phyloP scores from a whole-genome alignment of 2,329 filamentous ascomycete genomes.

The Diaporthe eres region DNA sequence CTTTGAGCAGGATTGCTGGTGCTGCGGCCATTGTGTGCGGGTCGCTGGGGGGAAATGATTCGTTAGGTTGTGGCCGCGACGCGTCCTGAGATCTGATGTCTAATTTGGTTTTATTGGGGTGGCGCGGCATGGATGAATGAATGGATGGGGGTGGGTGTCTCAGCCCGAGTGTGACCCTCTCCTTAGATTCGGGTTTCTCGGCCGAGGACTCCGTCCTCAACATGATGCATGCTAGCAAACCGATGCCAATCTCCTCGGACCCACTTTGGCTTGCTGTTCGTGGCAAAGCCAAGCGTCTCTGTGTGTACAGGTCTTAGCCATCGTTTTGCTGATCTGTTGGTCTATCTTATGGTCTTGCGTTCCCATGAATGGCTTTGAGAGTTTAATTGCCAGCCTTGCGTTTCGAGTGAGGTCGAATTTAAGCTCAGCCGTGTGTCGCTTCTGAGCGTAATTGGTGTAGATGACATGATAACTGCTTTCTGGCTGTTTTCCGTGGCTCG shows the following conservation, averaged over 20 bases:
- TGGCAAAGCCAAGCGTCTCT: too few species aligned
- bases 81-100: background rate
- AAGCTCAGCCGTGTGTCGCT: background rate
- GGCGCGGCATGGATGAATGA: background rate
- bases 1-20: constrained; percentile 40
- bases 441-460: background rate
- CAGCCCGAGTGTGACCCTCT: background rate
- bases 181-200: background rate
- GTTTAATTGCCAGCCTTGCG: background rate
- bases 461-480: background rate
- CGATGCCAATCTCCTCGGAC: background rate
- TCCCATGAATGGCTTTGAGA: background rate
- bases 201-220: background rate
- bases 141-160: background rate
- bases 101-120: background rate
- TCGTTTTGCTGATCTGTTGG: too few species aligned
- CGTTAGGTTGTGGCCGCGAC: background rate
- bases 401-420: background rate
- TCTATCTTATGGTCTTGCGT: background rate
- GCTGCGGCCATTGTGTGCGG: background rate
- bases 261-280: background rate
- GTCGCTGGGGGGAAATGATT: background rate
- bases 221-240: background rate
- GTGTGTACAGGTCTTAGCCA: too few species aligned
- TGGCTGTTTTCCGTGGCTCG: background rate